Evolutionary conservation across 2,329 filamentous ascomycete genomes (phyloP), one percentile per base, ranked within the genome.

Genomic region (Fusarium equiseti): DNA sequence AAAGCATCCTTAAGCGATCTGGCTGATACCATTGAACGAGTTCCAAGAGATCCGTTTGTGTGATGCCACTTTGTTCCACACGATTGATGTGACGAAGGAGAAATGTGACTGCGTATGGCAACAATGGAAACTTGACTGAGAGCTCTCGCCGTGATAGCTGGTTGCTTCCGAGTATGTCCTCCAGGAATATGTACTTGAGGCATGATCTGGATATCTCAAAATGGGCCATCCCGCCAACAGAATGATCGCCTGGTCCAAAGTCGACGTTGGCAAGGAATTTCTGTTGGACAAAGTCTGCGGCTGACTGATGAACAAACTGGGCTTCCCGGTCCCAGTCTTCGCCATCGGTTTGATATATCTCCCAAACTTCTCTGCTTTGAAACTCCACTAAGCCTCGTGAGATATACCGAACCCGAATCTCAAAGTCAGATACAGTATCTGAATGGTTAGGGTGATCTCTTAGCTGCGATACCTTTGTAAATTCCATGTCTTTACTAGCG

Each of bases 351-450:
- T 35, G 43, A 5, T 49, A 43, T 4, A 22, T 9, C 6, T 61
- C 58, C 8, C 29, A 59, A 7, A 61, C 5, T 0, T 61, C 58
- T 6, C 58, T 9, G 9, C 3, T 18, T 5, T 49, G 43, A 0
- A 61, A 61, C 0, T 61, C 52, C 6, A 57, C 35, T 2, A 58
- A 5, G 1, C 55, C 55, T 10, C 43, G 32, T 1, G 53, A 59
- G 0, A 61, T 59, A 22, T 61, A 5, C 0, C 53, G 27, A 4
- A 61, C 59, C 4, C 35, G 22, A 2, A 9, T 11, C 3, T 61
- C 53, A 0, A 61, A 61, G 0, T 22, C n/a, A 0, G 27, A 35
- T 2, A 61, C 4, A 0, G 0, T 15, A 5, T 61, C 44, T 0
- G 59, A 61, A 35, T 24, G 59, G 16, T 15, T 18, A 0, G 10